Conservation (phyloP, 805 yeast species). For the Clavispora vitiphila region DNA sequence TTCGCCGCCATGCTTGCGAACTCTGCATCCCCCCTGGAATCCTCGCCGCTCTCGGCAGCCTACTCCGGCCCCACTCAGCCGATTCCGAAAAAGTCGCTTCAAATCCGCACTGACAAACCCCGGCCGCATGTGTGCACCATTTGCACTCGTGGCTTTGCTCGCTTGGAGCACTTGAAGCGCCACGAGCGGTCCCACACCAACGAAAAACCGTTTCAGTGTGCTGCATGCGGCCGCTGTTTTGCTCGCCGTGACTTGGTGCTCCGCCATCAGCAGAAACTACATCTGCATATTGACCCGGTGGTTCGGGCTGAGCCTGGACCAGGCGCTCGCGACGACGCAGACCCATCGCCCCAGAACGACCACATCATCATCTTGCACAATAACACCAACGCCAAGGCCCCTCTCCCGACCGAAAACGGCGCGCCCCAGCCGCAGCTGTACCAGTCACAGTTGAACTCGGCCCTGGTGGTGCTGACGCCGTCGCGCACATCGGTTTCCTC, state of each 20-base stretch:
- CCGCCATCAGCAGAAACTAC: conserved; percentile 93
- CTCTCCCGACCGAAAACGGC: conserved; percentile 26
- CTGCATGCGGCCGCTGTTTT: conserved; percentile 92
- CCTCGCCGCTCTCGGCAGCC: neutral
- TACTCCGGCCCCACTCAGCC: conserved; percentile 43
- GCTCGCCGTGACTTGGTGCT: conserved; percentile 85
- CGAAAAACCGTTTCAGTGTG: conserved; percentile 82
- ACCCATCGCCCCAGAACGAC: conserved; percentile 25
- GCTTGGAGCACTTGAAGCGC: conserved; percentile 88
- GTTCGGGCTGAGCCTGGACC: conserved; percentile 14
- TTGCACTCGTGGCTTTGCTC: conserved; percentile 93
- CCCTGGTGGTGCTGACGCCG: conserved; percentile 12
- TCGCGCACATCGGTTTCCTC: conserved; percentile 3
- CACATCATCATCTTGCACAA: conserved; percentile 49
- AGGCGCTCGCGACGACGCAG: conserved; percentile 19
- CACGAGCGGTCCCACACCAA: conserved; percentile 94
- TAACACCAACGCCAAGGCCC: conserved; percentile 49
- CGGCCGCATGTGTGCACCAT: conserved; percentile 87
- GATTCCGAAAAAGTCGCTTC: conserved; percentile 79
- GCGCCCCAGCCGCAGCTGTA: conserved; percentile 1
- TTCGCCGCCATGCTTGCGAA: conserved; percentile 1
- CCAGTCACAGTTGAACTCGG: neutral
- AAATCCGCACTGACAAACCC: conserved; percentile 87
- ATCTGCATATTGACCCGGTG: conserved; percentile 24
- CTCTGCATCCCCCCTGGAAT: neutral